These are phyloP conservation scores for Plasmodium vivax DNA, from an alignment of 169 alveolate genomes.

Conservation along the genomic window DNA sequence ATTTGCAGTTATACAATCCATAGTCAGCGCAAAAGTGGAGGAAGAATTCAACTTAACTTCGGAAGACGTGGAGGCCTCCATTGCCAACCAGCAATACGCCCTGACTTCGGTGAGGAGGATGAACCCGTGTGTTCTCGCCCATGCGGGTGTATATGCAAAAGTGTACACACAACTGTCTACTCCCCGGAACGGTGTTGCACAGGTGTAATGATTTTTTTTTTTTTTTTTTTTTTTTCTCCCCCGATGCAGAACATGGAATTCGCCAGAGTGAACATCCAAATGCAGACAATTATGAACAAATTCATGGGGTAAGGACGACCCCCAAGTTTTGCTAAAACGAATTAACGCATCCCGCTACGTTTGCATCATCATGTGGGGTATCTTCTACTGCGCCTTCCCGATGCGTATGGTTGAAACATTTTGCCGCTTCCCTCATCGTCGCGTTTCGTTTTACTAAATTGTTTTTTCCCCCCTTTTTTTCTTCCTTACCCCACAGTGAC, in stretches of 20 bases:
- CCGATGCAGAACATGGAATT: conserved; percentile 73
- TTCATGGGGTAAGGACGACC: conserved; percentile 78
- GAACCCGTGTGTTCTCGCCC: background rate
- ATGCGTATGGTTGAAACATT: background rate
- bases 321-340: background rate
- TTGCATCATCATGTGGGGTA: background rate
- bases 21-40: conserved; percentile 89
- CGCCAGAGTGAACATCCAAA: conserved; percentile 83
- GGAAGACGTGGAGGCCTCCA: conserved; percentile 86
- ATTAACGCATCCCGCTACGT: background rate
- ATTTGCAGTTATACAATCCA: conserved; percentile 83
- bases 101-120: conserved; percentile 72
- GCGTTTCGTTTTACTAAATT: background rate
- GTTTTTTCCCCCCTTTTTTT: background rate
- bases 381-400: background rate
- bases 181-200: background rate
- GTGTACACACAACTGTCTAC: background rate
- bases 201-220: background rate
- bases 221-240: background rate
- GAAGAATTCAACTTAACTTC: conserved; percentile 85
- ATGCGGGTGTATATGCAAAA: background rate
- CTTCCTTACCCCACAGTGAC: conserved; percentile 24
- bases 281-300: conserved; percentile 85
- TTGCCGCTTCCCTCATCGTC: background rate
- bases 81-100: conserved; percentile 82